Conservation (phyloP, 1,139 yeast species). For the Sugiyamaella pinicola region DNA sequence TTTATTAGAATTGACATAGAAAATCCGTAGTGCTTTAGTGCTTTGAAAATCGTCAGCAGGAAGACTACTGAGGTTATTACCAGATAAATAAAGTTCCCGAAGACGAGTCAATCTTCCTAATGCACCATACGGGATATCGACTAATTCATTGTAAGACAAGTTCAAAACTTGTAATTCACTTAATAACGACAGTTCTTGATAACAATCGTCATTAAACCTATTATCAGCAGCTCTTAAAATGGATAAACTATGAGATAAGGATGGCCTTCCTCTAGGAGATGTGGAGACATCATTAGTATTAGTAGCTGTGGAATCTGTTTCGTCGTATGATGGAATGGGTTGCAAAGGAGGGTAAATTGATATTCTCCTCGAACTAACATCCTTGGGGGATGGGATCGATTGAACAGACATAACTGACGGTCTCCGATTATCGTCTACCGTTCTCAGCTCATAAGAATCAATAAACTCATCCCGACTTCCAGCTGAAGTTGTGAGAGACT, state of each 20-base stretch:
- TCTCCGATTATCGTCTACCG: conserved; percentile 23
- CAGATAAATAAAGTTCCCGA: conserved; percentile 75
- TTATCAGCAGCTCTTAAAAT: conserved; percentile 78
- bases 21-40: conserved; percentile 57
- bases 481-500: conserved; percentile 12
- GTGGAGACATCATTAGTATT: conserved; percentile 4
- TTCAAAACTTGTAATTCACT: conserved; percentile 65
- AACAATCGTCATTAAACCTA: conserved; percentile 74
- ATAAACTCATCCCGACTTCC: conserved; percentile 9
- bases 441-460: conserved; percentile 18
- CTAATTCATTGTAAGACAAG: conserved; percentile 77
- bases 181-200: conserved; percentile 66
- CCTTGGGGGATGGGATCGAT: conserved; percentile 36
- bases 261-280: conserved; percentile 20
- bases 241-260: conserved; percentile 46
- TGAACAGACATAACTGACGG: conserved; percentile 27
- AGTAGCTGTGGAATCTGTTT: conserved; percentile 19
- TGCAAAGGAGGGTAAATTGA: conserved; percentile 25
- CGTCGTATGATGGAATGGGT: conserved; percentile 20
- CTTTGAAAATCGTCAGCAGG: conserved; percentile 84
- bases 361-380: conserved; percentile 29
- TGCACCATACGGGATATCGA: conserved; percentile 79
- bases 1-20: conserved; percentile 81
- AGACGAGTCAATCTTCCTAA: conserved; percentile 59
- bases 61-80: conserved; percentile 74